Base-by-base conservation (phyloP, 2,329 filamentous ascomycete genomes). In the Sclerotinia subarctica region DNA sequence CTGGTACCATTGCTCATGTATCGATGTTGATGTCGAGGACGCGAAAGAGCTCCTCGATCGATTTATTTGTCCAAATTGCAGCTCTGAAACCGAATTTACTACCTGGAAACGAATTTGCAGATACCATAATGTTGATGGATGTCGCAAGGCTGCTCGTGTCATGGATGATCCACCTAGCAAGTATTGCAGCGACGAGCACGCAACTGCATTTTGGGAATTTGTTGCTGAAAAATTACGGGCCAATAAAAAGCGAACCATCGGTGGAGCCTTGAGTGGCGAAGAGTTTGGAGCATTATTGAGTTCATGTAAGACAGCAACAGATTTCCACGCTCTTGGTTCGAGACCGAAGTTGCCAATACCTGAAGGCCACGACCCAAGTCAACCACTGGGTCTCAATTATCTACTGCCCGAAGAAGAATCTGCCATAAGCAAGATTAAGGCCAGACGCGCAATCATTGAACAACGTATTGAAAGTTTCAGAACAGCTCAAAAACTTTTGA, bases 1-100 rank as follows among this genome's bases (percentile, higher is more conserved):
- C 53, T 78, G 76, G 76, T 78, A 75, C 59, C 76, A 78, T 64
- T 76, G 74, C 65, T 73, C 72, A 19, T 78, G 76, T 49, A 70
- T 78, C 49, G 67, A 70, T 47, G 72, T 77, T 44, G 69, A 74
- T 35, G 72, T 74, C 19, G 71, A 70, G 1, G 76, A 77, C 62
- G 73, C 75, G 26, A 74, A 71, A 51, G 71, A 75, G 49, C 71
- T 77, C 17, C 69, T 77, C n/a, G 75, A 77, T 68, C 72, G 72
- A 11, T 77, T 74, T 54, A 74, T 77, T 58, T 78, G 76, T 65
- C 69, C 71, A 21, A 74, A 74, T 29, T 78, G 76, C 57, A 70
- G 69, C 24, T 74, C 70, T 1, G 69, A 71, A 21, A 70, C 64
- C 1, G 67, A 70, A 10, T 71, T 71, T 29, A 78, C 76, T 2